These are phyloP conservation scores for Entrophospora sp. DNA, from an alignment of 192 early-diverging fungal genomes.

Conservation along the genomic window DNA sequence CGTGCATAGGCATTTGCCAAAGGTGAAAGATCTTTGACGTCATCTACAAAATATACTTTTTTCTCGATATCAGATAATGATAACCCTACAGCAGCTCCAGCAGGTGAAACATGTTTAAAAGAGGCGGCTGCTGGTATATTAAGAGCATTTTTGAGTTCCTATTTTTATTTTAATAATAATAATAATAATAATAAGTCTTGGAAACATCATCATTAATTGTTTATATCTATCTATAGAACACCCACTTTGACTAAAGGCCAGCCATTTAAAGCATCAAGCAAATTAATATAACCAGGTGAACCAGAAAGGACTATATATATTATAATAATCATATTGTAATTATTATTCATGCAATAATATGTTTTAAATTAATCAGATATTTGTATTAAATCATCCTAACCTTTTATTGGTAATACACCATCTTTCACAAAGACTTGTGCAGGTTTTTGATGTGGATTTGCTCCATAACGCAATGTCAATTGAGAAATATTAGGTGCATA, in stretches of 20 bases:
- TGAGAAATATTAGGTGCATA: conserved; percentile 70
- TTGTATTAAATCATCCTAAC: neutral
- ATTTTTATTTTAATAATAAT: neutral
- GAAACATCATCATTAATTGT: no score
- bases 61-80: conserved; percentile 72
- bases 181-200: no score
- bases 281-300: conserved; percentile 96
- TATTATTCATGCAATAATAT: no score
- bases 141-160: conserved; percentile 74
- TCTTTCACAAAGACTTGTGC: conserved; percentile 84
- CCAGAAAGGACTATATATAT: conserved; percentile 67
- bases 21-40: conserved; percentile 69
- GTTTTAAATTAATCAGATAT: neutral
- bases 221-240: no score
- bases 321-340: neutral
- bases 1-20: conserved; percentile 92
- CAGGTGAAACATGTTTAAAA: conserved; percentile 99
- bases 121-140: conserved; percentile 92
- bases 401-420: conserved; percentile 73
- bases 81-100: conserved; percentile 90
- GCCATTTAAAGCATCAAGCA: conserved; percentile 92
- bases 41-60: conserved; percentile 88
- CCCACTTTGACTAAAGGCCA: conserved; percentile 94
- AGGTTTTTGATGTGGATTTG: conserved; percentile 98
- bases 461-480: conserved; percentile 88